Conservation (phyloP, 2,329 filamentous ascomycete genomes). For the Stachybotrys chlorohalonatus region DNA sequence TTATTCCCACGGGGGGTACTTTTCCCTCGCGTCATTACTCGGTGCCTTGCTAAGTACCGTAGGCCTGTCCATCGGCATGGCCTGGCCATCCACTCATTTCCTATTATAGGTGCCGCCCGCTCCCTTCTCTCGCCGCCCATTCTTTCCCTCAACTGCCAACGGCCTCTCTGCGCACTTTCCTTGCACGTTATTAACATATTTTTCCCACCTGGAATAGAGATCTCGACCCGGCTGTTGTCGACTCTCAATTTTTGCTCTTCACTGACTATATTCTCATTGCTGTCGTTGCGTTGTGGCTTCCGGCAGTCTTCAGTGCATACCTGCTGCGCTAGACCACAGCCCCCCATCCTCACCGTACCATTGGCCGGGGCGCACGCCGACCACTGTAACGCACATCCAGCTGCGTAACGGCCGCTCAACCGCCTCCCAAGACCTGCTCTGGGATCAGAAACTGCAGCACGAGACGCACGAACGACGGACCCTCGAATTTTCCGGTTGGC, state of each 20-base stretch:
- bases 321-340: neutral
- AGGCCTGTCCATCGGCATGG: neutral
- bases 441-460: neutral
- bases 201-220: too few relatives aligned
- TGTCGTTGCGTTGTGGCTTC: neutral
- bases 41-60: too few relatives aligned
- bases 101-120: neutral
- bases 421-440: neutral
- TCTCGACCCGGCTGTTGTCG: too few relatives aligned
- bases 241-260: neutral
- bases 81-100: neutral
- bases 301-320: neutral
- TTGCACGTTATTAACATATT: too few relatives aligned
- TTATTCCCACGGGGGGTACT: neutral
- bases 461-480: too few relatives aligned
- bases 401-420: neutral
- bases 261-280: neutral
- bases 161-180: too few relatives aligned
- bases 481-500: neutral
- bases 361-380: neutral
- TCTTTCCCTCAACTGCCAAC: neutral
- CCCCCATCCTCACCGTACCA: neutral
- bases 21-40: neutral
- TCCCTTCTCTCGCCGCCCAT: neutral
- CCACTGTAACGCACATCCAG: neutral